phyloP scores from a whole-genome alignment of 2,329 filamentous ascomycete genomes.

The Harringtonia aguacate region DNA sequence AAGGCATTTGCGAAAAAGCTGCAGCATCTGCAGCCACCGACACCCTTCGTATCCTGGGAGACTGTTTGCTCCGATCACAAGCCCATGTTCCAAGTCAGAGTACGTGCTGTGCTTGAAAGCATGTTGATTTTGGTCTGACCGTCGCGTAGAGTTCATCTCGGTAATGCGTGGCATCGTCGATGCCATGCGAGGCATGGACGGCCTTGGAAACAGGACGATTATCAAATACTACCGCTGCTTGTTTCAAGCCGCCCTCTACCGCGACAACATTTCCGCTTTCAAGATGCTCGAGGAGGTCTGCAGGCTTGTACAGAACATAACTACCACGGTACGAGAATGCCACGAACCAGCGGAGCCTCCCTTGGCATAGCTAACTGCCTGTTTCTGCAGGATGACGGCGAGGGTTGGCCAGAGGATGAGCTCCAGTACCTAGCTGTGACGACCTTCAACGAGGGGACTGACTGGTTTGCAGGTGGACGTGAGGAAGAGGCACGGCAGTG shows the following conservation, averaged over 20 bases:
- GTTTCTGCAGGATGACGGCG: constrained; percentile 28
- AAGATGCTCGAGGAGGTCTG: constrained; percentile 54
- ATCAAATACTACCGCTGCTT: constrained; percentile 71
- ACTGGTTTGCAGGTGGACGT: constrained; percentile 47
- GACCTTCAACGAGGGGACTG: constrained; percentile 60
- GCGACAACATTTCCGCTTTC: constrained; percentile 44
- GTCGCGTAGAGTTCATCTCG: constrained; percentile 32
- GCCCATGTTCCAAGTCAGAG: constrained; percentile 19
- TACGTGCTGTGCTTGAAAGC: not conserved
- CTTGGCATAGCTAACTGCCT: too few species aligned
- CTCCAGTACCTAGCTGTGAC: constrained; percentile 66
- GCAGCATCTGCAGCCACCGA: constrained; percentile 30
- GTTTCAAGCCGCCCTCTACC: constrained; percentile 54
- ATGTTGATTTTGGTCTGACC: not conserved
- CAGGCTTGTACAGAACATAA: constrained; percentile 33
- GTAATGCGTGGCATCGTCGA: constrained; percentile 60
- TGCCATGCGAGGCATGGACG: constrained; percentile 47
- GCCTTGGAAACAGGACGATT: constrained; percentile 47
- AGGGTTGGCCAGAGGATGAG: constrained; percentile 56
- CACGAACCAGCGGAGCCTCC: not conserved
- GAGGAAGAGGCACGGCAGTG: constrained; percentile 46
- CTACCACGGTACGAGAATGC: not conserved
- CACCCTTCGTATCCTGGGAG: constrained; percentile 53
- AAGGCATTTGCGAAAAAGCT: constrained; percentile 45
- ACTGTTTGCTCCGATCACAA: constrained; percentile 47